phyloP scores from a whole-genome alignment of 2,329 filamentous ascomycete species.

The Blastomyces percursus region DNA sequence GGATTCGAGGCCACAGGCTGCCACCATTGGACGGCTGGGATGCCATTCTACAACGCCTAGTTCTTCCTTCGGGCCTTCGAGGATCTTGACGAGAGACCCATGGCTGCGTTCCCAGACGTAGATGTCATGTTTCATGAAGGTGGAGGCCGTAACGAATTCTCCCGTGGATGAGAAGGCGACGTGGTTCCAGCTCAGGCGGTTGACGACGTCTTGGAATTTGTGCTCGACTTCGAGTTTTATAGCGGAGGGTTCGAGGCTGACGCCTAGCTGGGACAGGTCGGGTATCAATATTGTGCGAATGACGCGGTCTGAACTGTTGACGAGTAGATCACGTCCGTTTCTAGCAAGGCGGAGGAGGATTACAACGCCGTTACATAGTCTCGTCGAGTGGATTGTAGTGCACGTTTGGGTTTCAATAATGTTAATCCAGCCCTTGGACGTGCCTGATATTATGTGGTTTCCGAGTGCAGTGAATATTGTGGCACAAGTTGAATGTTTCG shows the following conservation, averaged over 20 bases:
- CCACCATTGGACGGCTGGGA: slow-evolving; percentile 72
- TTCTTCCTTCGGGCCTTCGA: slow-evolving; percentile 94
- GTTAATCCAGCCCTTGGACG: slow-evolving; percentile 92
- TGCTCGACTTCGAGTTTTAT: slow-evolving; percentile 88
- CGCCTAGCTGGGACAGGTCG: slow-evolving; percentile 48
- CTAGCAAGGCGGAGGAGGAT: slow-evolving; percentile 74
- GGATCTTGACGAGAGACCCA: slow-evolving; percentile 88
- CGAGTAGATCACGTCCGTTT: slow-evolving; percentile 75
- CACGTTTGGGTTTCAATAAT: slow-evolving; percentile 75
- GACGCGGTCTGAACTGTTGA: slow-evolving; percentile 90
- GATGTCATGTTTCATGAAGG: slow-evolving; percentile 96
- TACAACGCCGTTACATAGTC: slow-evolving; percentile 76
- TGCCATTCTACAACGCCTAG: slow-evolving; percentile 97
- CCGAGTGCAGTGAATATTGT: slow-evolving; percentile 78
- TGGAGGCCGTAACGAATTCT: slow-evolving; percentile 92
- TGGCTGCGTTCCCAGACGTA: slow-evolving; percentile 96
- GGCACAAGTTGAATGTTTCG: slow-evolving; percentile 88
- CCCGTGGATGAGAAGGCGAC: slow-evolving; percentile 89
- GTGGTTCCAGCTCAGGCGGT: slow-evolving; percentile 90
- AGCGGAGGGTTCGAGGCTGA: slow-evolving; percentile 65
- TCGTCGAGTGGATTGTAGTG: slow-evolving; percentile 78
- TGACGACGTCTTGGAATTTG: slow-evolving; percentile 97
- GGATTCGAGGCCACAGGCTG: slow-evolving; percentile 83
- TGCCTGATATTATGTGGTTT: slow-evolving; percentile 82
- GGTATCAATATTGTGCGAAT: slow-evolving; percentile 88